Evolutionary conservation across 345 rosid species (phyloP), one percentile per base, ranked within the genome.

Genomic region (Fremontodendron californicum): DNA sequence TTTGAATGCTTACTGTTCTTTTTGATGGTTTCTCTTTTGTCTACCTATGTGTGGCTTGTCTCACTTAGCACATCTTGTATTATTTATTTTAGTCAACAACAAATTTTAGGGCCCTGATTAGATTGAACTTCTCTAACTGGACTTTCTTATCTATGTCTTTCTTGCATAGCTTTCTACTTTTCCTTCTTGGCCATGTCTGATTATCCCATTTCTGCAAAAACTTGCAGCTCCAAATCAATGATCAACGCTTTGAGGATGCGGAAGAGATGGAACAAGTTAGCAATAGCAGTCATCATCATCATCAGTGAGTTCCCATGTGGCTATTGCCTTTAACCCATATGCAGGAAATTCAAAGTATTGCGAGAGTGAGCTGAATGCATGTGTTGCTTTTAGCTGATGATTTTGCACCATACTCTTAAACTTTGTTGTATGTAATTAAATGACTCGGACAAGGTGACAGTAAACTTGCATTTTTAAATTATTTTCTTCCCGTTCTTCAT

Each of bases 181-280:
- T 61, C 37, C 40, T 27, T 21, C 57, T 9, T 16, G 27, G 16
- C 19, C 9, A 51, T 43, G 0, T 55, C 27, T 27, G 4, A 25
- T 52, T 40, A 18, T 77, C 27, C 43, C 21, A 16, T 62, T 31
- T 62, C 21, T 15, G 21, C 19, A 31, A 2, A 9, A 62, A 27
- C 21, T 15, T 81, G 85, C 90, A 95, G 97, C 98, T 93, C 71
- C 90, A 88, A 64, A 95, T 93, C 68, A 81, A 90, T 71, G 99
- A 95, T 75, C 85, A 86, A 51, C 91, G 99, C 75, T 95, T 93
- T 79, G 96, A 92, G 40, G 99, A 95, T 81, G 97, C 97, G 0
- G 99, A 95, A 65, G 99, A 93, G 89, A 89, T 82, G 92, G 90
- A 84, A 31, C 89, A 82, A 54, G 89, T 80, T 25, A 82, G 72